Conservation (phyloP, 2,329 filamentous ascomycete genomes). For the Penicillium aurantiogriseum region DNA sequence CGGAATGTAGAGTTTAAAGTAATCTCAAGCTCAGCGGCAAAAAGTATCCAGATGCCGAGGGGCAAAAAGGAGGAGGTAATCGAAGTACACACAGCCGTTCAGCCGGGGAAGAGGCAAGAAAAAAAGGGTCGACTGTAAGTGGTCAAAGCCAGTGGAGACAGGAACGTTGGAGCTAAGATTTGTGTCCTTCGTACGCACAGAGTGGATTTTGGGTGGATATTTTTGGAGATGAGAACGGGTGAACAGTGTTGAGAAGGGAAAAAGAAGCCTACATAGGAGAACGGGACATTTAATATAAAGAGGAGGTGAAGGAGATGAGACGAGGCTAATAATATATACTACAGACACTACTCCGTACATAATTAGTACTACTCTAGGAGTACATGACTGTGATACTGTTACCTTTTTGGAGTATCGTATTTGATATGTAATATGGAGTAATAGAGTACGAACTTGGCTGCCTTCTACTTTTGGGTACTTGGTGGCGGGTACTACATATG, state of each 20-base stretch:
- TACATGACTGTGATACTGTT: not conserved
- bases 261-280: not conserved
- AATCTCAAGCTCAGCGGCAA: not conserved
- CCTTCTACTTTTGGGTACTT: conserved; percentile 1
- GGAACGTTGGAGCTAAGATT: conserved; percentile 11
- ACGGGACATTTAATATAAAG: not conserved
- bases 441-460: not conserved
- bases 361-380: not conserved
- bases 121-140: conserved; percentile 19
- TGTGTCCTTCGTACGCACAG: not conserved
- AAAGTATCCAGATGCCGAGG: not conserved
- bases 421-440: not conserved
- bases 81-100: conserved; percentile 16
- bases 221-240: conserved; percentile 1
- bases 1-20: not conserved
- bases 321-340: too few relatives aligned
- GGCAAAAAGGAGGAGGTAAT: conserved; percentile 3
- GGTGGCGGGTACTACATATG: not conserved
- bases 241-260: conserved; percentile 1
- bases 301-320: not conserved
- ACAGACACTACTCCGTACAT: too few relatives aligned
- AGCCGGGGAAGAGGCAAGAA: conserved; percentile 11
- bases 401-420: not conserved
- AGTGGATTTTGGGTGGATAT: not conserved
- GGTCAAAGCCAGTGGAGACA: conserved; percentile 19